phyloP scores from a whole-genome alignment of 1,139 yeast genomes.

The Arxiozyma heterogenica region DNA sequence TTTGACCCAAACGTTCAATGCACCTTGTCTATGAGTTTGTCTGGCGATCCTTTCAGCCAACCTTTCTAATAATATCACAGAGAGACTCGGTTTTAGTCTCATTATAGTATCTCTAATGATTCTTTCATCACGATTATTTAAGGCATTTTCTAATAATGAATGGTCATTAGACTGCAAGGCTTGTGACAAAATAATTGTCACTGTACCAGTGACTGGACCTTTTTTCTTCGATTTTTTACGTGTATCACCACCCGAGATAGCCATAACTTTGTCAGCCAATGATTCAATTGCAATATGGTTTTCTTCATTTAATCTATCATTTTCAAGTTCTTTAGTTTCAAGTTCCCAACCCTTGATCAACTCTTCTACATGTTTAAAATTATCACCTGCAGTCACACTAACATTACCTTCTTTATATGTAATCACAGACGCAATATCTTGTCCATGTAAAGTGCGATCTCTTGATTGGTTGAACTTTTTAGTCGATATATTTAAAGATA shows the following conservation, averaged over 20 bases:
- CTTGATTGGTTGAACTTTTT: slow-evolving; percentile 26
- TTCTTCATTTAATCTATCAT: slow-evolving; percentile 24
- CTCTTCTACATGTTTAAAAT: slow-evolving; percentile 44
- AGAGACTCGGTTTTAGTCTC: slow-evolving; percentile 60
- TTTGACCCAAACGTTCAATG: slow-evolving; percentile 80
- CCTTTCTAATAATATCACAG: slow-evolving; percentile 68
- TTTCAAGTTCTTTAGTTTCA: slow-evolving; percentile 28
- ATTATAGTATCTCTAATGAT: slow-evolving; percentile 66
- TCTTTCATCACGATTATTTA: slow-evolving; percentile 63
- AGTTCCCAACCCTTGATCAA: slow-evolving; percentile 36
- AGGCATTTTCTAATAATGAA: slow-evolving; percentile 66
- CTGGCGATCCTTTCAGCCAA: slow-evolving; percentile 78
- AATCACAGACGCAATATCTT: slow-evolving; percentile 62
- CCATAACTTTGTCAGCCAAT: slow-evolving; percentile 48
- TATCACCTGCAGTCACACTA: slow-evolving; percentile 55
- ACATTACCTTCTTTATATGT: slow-evolving; percentile 66
- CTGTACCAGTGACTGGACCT: slow-evolving; percentile 48
- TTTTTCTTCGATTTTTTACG: slow-evolving; percentile 14
- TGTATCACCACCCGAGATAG: slow-evolving; percentile 2
- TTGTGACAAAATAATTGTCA: slow-evolving; percentile 59
- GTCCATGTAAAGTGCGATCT: slow-evolving; percentile 43
- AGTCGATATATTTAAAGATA: slow-evolving; percentile 23
- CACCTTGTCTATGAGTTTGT: slow-evolving; percentile 52
- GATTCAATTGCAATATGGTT: slow-evolving; percentile 32
- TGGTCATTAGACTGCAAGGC: slow-evolving; percentile 67